Percentiles rank a stretch among this genome's conserved stretches.
These are phyloP conservation scores for Monilinia vaccinii-corymbosi DNA, from an alignment of 2,329 filamentous ascomycete species.

Conservation along the genomic window DNA sequence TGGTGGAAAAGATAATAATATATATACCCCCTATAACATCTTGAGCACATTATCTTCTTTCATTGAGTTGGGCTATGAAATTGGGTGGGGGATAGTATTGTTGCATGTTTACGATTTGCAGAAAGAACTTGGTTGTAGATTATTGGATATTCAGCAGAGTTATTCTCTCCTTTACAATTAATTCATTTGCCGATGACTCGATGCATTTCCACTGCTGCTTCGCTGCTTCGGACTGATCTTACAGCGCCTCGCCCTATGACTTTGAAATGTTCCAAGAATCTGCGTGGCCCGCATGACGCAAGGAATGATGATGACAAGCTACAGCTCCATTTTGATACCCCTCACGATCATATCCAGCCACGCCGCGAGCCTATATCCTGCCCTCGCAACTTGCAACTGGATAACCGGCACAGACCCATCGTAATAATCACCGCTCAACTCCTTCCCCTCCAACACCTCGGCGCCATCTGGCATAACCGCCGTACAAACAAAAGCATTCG, in stretches of 20 bases:
- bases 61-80: no score
- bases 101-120: no score
- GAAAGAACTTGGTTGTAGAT: no score
- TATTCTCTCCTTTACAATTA: no score
- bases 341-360: conserved; percentile 56
- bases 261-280: background rate
- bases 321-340: conserved; percentile 21
- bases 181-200: no score
- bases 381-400: conserved; percentile 57
- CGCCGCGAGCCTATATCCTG: conserved; percentile 57
- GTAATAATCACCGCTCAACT: conserved; percentile 56
- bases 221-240: no score
- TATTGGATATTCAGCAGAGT: no score
- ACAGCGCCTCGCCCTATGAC: no score
- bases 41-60: no score
- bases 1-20: background rate
- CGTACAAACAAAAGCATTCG: conserved; percentile 53
- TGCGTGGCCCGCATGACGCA: no score
- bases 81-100: no score
- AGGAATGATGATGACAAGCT: background rate
- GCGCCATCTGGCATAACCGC: conserved; percentile 54
- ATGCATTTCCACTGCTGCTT: no score
- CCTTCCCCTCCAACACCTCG: conserved; percentile 46
- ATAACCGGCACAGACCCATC: conserved; percentile 53
- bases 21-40: background rate